Percentiles rank a stretch among this genome's conserved stretches.
Evolutionary conservation across 495 filamentous ascomycete genomes (phyloP).

Genomic region (Staphylotrichum longicolle): DNA sequence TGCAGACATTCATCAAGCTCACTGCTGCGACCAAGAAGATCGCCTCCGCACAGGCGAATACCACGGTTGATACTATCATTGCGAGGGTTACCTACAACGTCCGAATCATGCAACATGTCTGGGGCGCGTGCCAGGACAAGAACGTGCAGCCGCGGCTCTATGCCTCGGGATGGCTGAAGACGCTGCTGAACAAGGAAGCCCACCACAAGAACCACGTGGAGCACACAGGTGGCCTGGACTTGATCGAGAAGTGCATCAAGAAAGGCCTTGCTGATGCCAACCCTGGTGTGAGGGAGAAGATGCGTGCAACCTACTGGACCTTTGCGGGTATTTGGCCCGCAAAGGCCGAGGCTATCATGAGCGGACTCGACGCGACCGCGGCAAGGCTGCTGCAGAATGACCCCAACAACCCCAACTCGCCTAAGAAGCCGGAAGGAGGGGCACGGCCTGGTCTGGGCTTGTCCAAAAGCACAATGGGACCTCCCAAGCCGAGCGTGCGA

Average conservation of each 20-base stretch:
- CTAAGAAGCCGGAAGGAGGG: conserved; percentile 50
- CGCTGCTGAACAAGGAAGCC: conserved; percentile 71
- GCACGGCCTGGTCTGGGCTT: conserved; percentile 53
- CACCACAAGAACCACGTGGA: conserved; percentile 79
- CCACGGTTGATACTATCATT: conserved; percentile 72
- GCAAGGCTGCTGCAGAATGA: conserved; percentile 75
- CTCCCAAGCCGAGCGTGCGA: conserved; percentile 59
- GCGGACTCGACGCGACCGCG: conserved; percentile 67
- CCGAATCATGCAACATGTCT: conserved; percentile 80
- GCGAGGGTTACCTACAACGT: conserved; percentile 71
- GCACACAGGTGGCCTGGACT: conserved; percentile 73
- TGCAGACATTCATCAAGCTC: conserved; percentile 86
- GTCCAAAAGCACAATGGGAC: conserved; percentile 54
- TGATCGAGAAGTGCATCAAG: conserved; percentile 83
- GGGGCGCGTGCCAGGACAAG: conserved; percentile 79
- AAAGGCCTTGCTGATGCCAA: conserved; percentile 85
- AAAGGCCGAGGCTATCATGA: conserved; percentile 72
- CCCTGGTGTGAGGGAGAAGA: conserved; percentile 77
- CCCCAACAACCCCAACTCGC: conserved; percentile 70
- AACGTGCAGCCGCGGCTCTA: conserved; percentile 80
- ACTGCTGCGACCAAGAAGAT: conserved; percentile 89
- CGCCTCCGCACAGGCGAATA: conserved; percentile 71
- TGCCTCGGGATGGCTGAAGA: conserved; percentile 79
- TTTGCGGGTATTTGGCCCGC: conserved; percentile 75
- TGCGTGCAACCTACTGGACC: conserved; percentile 80